Conservation (phyloP, 257 asterid species). For the Gentiana dahurica region DNA sequence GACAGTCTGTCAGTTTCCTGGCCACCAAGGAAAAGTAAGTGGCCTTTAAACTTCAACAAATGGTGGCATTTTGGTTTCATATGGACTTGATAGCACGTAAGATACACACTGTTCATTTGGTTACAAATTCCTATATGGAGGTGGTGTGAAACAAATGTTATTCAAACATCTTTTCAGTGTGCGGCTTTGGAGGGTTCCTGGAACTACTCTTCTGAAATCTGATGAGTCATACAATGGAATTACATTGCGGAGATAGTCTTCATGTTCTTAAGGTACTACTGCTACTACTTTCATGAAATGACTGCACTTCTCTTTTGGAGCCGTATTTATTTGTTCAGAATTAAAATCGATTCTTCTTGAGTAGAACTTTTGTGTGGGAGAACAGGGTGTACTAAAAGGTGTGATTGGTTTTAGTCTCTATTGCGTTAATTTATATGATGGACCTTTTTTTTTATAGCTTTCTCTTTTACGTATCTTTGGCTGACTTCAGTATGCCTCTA, state of each 20-base stretch:
- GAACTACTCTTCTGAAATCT: slow-evolving; percentile 36
- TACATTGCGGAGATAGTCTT: neutral
- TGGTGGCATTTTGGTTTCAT: slow-evolving; percentile 80
- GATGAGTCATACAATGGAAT: slow-evolving; percentile 17
- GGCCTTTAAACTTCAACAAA: slow-evolving; percentile 86
- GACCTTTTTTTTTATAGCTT: no score
- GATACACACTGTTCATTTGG: slow-evolving; percentile 15
- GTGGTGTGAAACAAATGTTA: slow-evolving; percentile 1
- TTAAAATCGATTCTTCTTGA: no score
- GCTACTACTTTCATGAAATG: neutral
- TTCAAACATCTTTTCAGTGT: slow-evolving; percentile 42
- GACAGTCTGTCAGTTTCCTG: slow-evolving; percentile 86
- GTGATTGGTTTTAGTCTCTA: no score
- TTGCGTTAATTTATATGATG: no score
- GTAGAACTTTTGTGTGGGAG: no score
- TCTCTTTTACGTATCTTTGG: no score
- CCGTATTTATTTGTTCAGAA: no score
- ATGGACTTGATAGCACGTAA: slow-evolving; percentile 96
- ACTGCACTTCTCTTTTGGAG: no score
- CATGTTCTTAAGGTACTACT: slow-evolving; percentile 37
- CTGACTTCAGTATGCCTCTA: no score
- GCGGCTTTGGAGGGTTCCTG: slow-evolving; percentile 84
- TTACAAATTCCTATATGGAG: slow-evolving; percentile 7
- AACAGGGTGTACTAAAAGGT: no score
- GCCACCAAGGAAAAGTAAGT: slow-evolving; percentile 86